Conservation (phyloP, 345 rosid genomes). For the Linum tenue region DNA sequence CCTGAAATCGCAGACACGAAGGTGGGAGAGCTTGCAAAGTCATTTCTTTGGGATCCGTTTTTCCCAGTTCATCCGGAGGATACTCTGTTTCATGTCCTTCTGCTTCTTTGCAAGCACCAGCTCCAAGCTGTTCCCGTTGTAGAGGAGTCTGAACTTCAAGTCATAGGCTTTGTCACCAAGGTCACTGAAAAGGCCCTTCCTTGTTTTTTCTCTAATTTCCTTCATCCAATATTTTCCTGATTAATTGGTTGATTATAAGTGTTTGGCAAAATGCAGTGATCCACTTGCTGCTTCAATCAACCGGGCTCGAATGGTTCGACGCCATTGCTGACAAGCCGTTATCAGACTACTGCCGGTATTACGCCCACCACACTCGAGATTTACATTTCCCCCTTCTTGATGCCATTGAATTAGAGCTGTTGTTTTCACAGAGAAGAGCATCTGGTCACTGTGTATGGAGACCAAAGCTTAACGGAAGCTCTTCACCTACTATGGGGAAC, state of each 20-base stretch:
- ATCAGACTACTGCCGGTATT: slow-evolving; percentile 21
- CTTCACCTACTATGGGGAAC: slow-evolving; percentile 19
- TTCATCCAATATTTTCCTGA: neutral
- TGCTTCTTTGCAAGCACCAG: slow-evolving; percentile 33
- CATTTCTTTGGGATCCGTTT: slow-evolving; percentile 36
- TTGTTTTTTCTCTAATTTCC: neutral
- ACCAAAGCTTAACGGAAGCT: slow-evolving; percentile 27
- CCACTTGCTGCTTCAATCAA: slow-evolving; percentile 31
- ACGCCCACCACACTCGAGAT: neutral
- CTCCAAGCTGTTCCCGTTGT: slow-evolving; percentile 30
- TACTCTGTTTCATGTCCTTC: slow-evolving; percentile 34
- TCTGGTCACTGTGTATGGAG: slow-evolving; percentile 16
- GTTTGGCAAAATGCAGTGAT: slow-evolving; percentile 27
- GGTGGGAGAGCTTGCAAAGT: slow-evolving; percentile 36
- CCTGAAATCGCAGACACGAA: slow-evolving; percentile 26
- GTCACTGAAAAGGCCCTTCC: neutral
- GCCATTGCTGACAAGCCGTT: slow-evolving; percentile 30
- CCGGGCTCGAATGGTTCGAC: slow-evolving; percentile 43
- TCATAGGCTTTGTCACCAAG: slow-evolving; percentile 33
- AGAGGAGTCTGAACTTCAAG: slow-evolving; percentile 11
- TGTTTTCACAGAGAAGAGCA: slow-evolving; percentile 21
- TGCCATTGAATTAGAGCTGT: neutral
- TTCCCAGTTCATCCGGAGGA: slow-evolving; percentile 32
- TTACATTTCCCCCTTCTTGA: neutral
- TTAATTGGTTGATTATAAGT: neutral